Evolutionary conservation across 164 flowering plant genomes (phyloP), one percentile per base, ranked within the genome.

Genomic region (Litsea cubeba): DNA sequence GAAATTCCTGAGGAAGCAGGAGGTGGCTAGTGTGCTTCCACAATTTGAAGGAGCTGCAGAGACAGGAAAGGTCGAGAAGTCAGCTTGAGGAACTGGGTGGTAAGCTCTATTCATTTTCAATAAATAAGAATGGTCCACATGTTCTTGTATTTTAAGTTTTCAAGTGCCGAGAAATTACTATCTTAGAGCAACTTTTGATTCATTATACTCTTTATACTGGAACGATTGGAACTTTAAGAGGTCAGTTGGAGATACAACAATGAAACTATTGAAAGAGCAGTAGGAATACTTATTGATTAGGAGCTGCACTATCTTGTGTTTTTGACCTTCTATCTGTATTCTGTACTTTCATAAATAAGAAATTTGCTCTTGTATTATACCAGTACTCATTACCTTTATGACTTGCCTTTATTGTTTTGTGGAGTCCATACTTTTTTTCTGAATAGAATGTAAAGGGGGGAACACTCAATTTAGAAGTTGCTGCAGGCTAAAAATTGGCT

Each of bases 11-110:
- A 86, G 76, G n/a, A 84, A 83, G 65, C 91, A 88, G 68, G 91
- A 89, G 74, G 87, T 88, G 25, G 83, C 82, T 46, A 74, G 72
- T 69, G 84, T 89, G 69, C 77, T 95, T 73, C 93, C 85, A 0
- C 79, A 88, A 62, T 88, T 93, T 74, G 90, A 86, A 80, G 97
- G 91, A 79, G 88, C 91, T 17, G 84, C 72, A 32, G 97, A 91
- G 77, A 83, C 85, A 4, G 79, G 89, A 74, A 82, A 83, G 81
- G 89, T 94, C 28, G 85, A 85, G 82, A 86, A 83, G 80, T 75
- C 83, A 35, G 66, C 86, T 70, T 94, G 72, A 85, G 79, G 77
- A 88, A 86, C 54, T 94, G 98, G 98, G 87, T 92, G 95, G 98
- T 91, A 81, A 78, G 87, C 60, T 17, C 17, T 54, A 74, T 67